phyloP scores from a whole-genome alignment of 257 asterid genomes.

The Solanum rostratum region DNA sequence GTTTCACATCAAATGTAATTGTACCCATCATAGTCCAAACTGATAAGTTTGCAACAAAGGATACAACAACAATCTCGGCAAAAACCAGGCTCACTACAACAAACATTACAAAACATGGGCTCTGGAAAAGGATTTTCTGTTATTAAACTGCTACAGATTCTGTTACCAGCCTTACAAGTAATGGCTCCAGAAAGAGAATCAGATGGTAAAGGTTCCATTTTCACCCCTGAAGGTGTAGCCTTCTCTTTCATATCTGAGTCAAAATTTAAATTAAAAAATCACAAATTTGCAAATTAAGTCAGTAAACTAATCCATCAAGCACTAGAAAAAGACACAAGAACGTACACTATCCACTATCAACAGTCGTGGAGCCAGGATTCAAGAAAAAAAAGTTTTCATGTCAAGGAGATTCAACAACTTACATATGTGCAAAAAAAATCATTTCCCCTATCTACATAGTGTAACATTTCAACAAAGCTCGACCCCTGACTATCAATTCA shows the following conservation, averaged over 20 bases:
- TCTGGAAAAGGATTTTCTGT: conserved; percentile 11
- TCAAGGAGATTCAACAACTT: no score
- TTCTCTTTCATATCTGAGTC: background rate
- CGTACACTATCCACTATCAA: background rate
- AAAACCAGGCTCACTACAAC: conserved; percentile 59
- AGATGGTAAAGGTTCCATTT: background rate
- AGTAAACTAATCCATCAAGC: background rate
- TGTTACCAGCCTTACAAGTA: conserved; percentile 55
- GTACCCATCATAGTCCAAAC: conserved; percentile 18
- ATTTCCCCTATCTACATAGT: no score
- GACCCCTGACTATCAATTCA: background rate
- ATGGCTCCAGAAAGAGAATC: conserved; percentile 9
- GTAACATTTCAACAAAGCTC: no score
- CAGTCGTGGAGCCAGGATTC: no score
- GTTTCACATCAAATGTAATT: conserved; percentile 48
- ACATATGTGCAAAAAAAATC: no score
- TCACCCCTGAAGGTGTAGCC: background rate
- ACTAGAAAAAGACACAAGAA: background rate
- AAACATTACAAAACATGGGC: conserved; percentile 49
- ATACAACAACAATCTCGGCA: conserved; percentile 85
- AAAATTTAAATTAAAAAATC: background rate
- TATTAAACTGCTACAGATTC: conserved; percentile 45
- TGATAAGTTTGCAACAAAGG: conserved; percentile 48
- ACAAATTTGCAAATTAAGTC: background rate
- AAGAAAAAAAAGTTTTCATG: no score